These are phyloP conservation scores for Naganishia vaughanmartiniae DNA, from an alignment of 768 basidiomycete genomes.

Conservation along the genomic window DNA sequence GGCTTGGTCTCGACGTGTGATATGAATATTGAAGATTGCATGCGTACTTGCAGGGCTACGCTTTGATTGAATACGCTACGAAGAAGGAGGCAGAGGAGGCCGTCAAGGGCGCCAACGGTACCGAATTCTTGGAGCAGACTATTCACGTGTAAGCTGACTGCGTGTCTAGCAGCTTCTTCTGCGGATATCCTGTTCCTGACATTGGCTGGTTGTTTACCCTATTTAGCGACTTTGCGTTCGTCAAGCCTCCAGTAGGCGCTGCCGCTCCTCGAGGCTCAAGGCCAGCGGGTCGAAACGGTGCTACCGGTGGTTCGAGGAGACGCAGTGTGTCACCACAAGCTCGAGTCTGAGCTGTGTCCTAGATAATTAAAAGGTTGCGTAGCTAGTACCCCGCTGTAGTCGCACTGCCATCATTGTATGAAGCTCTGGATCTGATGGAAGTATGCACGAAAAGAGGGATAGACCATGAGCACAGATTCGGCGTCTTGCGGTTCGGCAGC, in stretches of 20 bases:
- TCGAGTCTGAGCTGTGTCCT: slow-evolving; percentile 9
- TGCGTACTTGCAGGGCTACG: slow-evolving; percentile 73
- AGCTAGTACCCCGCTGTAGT: neutral
- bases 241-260: slow-evolving; percentile 62
- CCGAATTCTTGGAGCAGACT: slow-evolving; percentile 76
- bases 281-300: slow-evolving; percentile 23
- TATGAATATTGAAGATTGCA: neutral
- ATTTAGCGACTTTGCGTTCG: slow-evolving; percentile 79
- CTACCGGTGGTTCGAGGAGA: slow-evolving; percentile 30
- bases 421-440: neutral
- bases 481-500: neutral
- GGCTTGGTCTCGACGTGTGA: neutral
- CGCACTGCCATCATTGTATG: neutral
- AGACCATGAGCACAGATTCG: neutral
- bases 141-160: slow-evolving; percentile 60
- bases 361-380: neutral
- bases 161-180: neutral
- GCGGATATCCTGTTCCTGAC: neutral
- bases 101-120: slow-evolving; percentile 82
- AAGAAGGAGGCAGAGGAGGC: slow-evolving; percentile 91
- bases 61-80: slow-evolving; percentile 94
- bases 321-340: slow-evolving; percentile 31
- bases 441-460: too few species aligned
- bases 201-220: slow-evolving; percentile 1
- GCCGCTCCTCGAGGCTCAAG: slow-evolving; percentile 17